phyloP scores from a whole-genome alignment of 345 rosid species.

The Eucalyptus coolabah region DNA sequence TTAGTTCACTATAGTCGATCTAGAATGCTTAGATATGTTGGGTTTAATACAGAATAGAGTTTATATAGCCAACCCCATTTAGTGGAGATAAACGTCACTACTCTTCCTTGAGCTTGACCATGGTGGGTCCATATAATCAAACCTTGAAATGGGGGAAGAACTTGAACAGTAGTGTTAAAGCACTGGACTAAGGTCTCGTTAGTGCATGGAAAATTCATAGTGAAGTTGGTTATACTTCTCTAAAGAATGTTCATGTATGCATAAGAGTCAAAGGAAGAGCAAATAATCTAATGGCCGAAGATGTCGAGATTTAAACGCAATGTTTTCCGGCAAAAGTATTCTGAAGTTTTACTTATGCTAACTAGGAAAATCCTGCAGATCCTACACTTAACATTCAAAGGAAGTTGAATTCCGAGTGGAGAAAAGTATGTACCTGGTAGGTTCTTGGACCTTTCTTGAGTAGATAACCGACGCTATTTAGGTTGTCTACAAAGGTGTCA shows the following conservation, averaged over 20 bases:
- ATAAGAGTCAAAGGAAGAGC: neutral
- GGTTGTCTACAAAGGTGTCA: constrained; percentile 75
- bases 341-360: neutral
- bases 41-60: neutral
- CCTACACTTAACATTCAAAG: neutral
- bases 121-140: neutral
- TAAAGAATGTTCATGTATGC: neutral
- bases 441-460: constrained; percentile 92
- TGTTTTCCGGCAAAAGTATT: neutral
- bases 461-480: constrained; percentile 76
- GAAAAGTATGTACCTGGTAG: constrained; percentile 53
- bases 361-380: neutral
- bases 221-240: neutral
- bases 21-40: neutral
- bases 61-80: neutral
- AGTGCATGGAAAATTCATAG: neutral
- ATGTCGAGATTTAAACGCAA: neutral
- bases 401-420: neutral
- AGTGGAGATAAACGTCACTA: neutral
- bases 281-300: neutral
- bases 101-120: neutral
- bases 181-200: neutral
- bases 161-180: neutral
- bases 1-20: neutral
- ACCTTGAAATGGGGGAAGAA: neutral